Percentiles rank a stretch among this genome's conserved stretches.
These are phyloP conservation scores for Glarea lozoyensis DNA, from an alignment of 495 filamentous ascomycete species.

Conservation along the genomic window DNA sequence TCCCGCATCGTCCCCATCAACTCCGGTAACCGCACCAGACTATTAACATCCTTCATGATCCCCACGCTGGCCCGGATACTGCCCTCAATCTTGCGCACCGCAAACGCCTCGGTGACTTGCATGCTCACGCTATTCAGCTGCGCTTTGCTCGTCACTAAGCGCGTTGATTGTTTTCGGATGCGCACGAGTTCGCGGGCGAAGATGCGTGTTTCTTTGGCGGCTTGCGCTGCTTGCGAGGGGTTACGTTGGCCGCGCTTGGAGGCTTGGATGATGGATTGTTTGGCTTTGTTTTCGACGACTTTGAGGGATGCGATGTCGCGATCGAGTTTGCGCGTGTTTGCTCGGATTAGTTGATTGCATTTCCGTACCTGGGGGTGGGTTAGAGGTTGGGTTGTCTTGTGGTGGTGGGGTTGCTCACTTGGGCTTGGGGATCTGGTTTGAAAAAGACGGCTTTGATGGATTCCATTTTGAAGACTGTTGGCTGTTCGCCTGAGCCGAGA, in stretches of 20 bases:
- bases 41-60: slow-evolving; percentile 97
- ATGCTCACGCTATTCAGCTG: slow-evolving; percentile 91
- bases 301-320: slow-evolving; percentile 78
- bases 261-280: slow-evolving; percentile 70
- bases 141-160: slow-evolving; percentile 77
- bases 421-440: slow-evolving; percentile 84
- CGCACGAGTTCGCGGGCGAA: slow-evolving; percentile 85
- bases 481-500: no score
- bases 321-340: slow-evolving; percentile 90
- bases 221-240: slow-evolving; percentile 65
- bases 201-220: slow-evolving; percentile 66
- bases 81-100: slow-evolving; percentile 92
- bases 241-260: slow-evolving; percentile 71
- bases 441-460: slow-evolving; percentile 78
- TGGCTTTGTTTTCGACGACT: slow-evolving; percentile 71
- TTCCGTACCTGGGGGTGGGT: slow-evolving; percentile 68
- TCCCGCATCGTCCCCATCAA: slow-evolving; percentile 86
- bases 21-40: slow-evolving; percentile 73
- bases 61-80: slow-evolving; percentile 76
- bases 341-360: slow-evolving; percentile 85
- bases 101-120: slow-evolving; percentile 97
- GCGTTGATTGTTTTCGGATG: slow-evolving; percentile 61
- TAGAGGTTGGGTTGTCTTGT: slow-evolving; percentile 5
- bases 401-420: slow-evolving; percentile 44
- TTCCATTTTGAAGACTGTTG: slow-evolving; percentile 65